Conservation (phyloP, 1,284 basidiomycete species). For the Ceratobasidium sp. region DNA sequence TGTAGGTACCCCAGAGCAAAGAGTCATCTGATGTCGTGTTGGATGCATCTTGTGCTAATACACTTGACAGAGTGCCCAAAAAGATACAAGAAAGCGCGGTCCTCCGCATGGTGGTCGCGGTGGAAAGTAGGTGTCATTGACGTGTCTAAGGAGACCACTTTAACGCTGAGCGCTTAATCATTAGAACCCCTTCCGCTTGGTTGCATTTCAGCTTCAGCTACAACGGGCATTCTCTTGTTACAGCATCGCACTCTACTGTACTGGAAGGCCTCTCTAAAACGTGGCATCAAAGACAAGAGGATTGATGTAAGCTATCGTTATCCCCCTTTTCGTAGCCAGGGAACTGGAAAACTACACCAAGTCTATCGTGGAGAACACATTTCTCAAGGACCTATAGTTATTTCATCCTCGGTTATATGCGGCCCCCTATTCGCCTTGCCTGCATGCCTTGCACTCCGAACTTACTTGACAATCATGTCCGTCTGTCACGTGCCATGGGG, state of each 20-base stretch:
- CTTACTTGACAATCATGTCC: background rate
- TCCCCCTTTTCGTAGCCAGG: too few species aligned
- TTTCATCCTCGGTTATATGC: constrained; percentile 3
- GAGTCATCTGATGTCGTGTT: constrained; percentile 52
- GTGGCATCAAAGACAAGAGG: too few species aligned
- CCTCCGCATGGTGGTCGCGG: constrained; percentile 40
- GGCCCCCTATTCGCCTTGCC: background rate
- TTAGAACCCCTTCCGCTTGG: background rate
- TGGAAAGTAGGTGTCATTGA: constrained; percentile 25
- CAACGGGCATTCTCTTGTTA: too few species aligned
- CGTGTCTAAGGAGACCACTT: constrained; percentile 26
- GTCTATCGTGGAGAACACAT: too few species aligned
- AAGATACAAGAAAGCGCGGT: constrained; percentile 14
- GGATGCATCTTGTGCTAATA: background rate
- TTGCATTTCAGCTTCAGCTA: too few species aligned
- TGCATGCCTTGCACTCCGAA: background rate
- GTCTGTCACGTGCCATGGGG: constrained; percentile 13
- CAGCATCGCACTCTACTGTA: too few species aligned
- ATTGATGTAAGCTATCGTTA: too few species aligned
- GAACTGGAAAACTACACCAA: too few species aligned
- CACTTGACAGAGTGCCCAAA: constrained; percentile 7
- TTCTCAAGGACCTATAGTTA: too few species aligned
- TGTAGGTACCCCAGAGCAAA: constrained; percentile 89
- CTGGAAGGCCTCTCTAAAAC: too few species aligned
- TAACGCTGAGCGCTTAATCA: constrained; percentile 20